Evolutionary conservation across 148 eudicot genomes (phyloP), one percentile per base, ranked within the genome.

Genomic region (Camellia granthamiana): DNA sequence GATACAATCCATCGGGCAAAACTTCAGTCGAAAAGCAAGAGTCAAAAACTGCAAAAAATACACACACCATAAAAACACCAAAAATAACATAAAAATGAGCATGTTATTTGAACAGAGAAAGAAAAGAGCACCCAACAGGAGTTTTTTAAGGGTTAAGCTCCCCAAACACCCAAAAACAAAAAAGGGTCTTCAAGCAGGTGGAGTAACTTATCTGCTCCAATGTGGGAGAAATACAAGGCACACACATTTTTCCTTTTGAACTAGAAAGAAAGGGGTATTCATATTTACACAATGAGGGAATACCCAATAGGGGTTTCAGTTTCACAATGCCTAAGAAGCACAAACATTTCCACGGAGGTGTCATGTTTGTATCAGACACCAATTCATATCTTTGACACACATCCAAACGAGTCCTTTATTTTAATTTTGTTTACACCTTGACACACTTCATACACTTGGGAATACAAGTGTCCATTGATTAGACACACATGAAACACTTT

Each of bases 11-110:
- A 86, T 92, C 98, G 0, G 95, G 95, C 72, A 97, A 77, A 79
- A 97, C 99, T 72, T 97, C 99, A 69, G 99, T 94, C 0, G 98
- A 94, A 83, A 97, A 97, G 82, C 99, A 94, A 65, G 99, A 94
- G 86, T 97, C 99, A 85, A 97, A 97, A 72, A 97, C 99, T 97
- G 95, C 95, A 91, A 63, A 23, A 30, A 67, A 66, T 47, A 75
- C 42, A 30, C 75, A 72, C 2, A 78, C 52, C 41, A 81, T 54
- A 43, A 62, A 63, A 63, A 54, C 38, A 30, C 56, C 5, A 65
- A 43, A 4, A 77, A 16, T 55, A 14, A 47, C 38, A 30, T 30
- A 19, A 2, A 68, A 43, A 62, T 5, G 47, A 62, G 38, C 38
- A 9, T 18, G 42, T 43, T n/a, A 14, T 42, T 42, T 75, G 42